phyloP scores from a whole-genome alignment of 225 moss, liverwort and hornwort genomes.

The Sphagnum tenellum region DNA sequence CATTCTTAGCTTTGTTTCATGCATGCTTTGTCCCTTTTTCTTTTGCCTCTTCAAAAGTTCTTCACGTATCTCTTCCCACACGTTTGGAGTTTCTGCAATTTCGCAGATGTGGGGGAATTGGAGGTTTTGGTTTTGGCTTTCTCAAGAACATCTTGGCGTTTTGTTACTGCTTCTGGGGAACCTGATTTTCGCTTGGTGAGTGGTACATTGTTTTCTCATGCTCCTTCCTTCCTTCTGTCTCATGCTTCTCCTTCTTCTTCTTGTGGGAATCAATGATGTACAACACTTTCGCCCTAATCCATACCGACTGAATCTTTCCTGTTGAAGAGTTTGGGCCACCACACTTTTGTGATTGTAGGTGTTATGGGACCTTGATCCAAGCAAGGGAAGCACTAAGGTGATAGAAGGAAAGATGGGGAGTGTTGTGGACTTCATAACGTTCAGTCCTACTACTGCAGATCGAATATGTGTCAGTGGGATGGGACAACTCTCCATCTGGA shows the following conservation, averaged over 20 bases:
- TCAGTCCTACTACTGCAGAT: conserved; percentile 45
- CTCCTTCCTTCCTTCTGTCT: background rate
- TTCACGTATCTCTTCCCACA: background rate
- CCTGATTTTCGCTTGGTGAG: conserved; percentile 81
- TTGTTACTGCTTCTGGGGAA: conserved; percentile 64
- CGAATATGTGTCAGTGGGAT: conserved; percentile 64
- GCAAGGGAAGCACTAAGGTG: conserved; percentile 36
- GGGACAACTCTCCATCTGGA: conserved; percentile 66
- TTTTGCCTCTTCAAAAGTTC: too few relatives aligned
- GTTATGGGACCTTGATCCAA: conserved; percentile 63
- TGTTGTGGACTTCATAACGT: conserved; percentile 36
- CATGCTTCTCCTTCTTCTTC: too few relatives aligned
- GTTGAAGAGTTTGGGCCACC: too few relatives aligned
- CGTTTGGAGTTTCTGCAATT: background rate
- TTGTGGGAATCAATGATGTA: too few relatives aligned
- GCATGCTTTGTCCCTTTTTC: too few relatives aligned
- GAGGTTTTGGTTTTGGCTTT: conserved; percentile 65
- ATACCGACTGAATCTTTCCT: too few relatives aligned
- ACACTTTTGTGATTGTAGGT: conserved; percentile 21
- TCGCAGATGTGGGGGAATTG: conserved; percentile 54
- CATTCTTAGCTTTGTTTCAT: too few relatives aligned
- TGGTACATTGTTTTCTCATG: conserved; percentile 1
- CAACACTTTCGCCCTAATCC: too few relatives aligned
- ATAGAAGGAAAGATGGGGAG: conserved; percentile 49
- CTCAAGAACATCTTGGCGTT: conserved; percentile 52